phyloP scores from a whole-genome alignment of 805 yeast genomes.

The Wickerhamomyces ciferrii region DNA sequence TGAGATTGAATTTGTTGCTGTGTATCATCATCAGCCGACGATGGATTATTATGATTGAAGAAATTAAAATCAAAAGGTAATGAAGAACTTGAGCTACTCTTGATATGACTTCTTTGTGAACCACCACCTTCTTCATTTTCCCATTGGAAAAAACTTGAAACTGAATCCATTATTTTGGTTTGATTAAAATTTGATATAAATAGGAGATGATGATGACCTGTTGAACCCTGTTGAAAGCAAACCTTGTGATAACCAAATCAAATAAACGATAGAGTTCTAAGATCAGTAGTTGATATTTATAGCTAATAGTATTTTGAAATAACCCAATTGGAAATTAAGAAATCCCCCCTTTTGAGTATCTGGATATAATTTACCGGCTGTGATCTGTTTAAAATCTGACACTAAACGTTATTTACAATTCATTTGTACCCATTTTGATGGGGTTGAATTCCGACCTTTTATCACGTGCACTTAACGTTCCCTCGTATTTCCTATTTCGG shows the following conservation, averaged over 20 bases:
- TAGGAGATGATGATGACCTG: too few relatives aligned
- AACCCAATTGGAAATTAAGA: too few relatives aligned
- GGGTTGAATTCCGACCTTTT: neutral
- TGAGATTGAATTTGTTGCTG: neutral
- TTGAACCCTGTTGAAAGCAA: too few relatives aligned
- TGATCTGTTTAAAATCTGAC: neutral
- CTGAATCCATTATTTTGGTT: constrained; percentile 19
- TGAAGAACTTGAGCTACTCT: neutral
- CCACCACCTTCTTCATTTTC: constrained; percentile 4
- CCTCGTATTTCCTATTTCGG: neutral
- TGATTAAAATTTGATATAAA: neutral
- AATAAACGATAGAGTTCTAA: too few relatives aligned
- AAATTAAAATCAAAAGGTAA: constrained; percentile 4
- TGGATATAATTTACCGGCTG: too few relatives aligned
- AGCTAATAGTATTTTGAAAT: too few relatives aligned
- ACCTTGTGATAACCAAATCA: too few relatives aligned
- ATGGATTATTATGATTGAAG: constrained; percentile 3
- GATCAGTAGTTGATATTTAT: too few relatives aligned
- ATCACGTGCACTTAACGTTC: neutral
- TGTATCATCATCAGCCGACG: neutral
- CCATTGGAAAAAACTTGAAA: constrained; percentile 24
- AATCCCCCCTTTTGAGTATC: too few relatives aligned
- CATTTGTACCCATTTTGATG: neutral
- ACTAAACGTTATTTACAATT: neutral
- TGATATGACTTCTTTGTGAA: neutral